Evolutionary conservation across 768 basidiomycete genomes (phyloP).

Genomic region (Suillus americanus): DNA sequence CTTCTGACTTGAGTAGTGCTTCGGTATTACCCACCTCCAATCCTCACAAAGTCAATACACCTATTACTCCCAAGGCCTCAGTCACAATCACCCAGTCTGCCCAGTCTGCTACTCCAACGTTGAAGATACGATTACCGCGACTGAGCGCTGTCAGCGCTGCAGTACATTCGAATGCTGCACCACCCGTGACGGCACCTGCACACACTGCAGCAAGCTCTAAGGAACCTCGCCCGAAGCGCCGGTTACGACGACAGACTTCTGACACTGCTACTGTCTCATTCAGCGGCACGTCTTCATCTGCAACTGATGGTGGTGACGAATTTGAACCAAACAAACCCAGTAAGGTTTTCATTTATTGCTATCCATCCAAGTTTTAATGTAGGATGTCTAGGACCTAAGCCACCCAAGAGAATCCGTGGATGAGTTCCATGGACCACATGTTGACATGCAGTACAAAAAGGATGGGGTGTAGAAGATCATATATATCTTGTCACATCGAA

Average conservation of each 20-base stretch:
- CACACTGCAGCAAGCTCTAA: slow-evolving; percentile 18
- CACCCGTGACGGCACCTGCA: slow-evolving; percentile 21
- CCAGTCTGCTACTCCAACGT: slow-evolving; percentile 32
- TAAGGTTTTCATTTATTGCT: slow-evolving; percentile 14
- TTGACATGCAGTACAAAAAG: background rate
- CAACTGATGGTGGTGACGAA: slow-evolving; percentile 28
- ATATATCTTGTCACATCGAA: background rate
- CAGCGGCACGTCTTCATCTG: slow-evolving; percentile 31
- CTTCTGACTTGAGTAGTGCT: background rate
- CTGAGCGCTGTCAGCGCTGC: slow-evolving; percentile 29
- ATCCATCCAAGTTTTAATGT: background rate
- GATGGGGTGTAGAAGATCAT: background rate
- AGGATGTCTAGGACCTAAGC: background rate
- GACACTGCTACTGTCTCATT: slow-evolving; percentile 31
- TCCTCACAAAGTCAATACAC: slow-evolving; percentile 15
- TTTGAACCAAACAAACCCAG: slow-evolving; percentile 27
- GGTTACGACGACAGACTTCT: slow-evolving; percentile 20
- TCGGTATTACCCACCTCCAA: background rate
- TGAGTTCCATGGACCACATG: background rate
- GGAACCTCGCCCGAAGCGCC: slow-evolving; percentile 30
- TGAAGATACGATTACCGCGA: slow-evolving; percentile 34
- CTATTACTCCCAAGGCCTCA: slow-evolving; percentile 33
- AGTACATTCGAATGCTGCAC: slow-evolving; percentile 21
- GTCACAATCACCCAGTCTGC: slow-evolving; percentile 33
- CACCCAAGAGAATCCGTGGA: background rate